These are phyloP conservation scores for Aureobasidium subglaciale DNA, from an alignment of 2,329 filamentous ascomycete genomes.

Conservation along the genomic window DNA sequence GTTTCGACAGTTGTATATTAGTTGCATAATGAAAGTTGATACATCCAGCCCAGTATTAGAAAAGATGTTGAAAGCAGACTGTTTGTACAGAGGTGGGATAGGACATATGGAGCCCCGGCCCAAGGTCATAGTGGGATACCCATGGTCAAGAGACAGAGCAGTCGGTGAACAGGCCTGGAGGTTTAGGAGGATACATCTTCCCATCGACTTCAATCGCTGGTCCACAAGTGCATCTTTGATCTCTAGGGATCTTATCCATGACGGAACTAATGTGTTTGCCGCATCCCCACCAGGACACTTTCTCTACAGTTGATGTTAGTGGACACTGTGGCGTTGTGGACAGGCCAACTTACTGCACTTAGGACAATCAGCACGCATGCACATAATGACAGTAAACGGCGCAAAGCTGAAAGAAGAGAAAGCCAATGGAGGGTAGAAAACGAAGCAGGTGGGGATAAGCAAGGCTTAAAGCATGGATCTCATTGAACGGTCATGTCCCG, in stretches of 20 bases:
- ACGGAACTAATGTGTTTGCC: constrained; percentile 50
- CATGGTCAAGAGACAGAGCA: constrained; percentile 2
- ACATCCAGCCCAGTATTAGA: background rate
- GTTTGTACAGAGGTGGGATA: too few relatives aligned
- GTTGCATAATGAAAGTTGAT: background rate
- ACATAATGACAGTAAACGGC: constrained; percentile 8
- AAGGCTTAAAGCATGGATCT: constrained; percentile 8
- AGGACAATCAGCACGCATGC: constrained; percentile 31
- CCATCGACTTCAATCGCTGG: constrained; percentile 53
- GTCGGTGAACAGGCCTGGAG: constrained; percentile 17
- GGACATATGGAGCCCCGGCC: too few relatives aligned
- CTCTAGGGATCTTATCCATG: constrained; percentile 49
- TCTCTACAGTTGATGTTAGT: background rate
- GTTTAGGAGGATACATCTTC: constrained; percentile 52
- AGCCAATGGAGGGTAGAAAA: background rate
- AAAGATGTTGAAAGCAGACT: background rate
- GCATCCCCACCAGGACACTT: constrained; percentile 11
- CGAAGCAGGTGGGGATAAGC: background rate
- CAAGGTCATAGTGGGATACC: too few relatives aligned
- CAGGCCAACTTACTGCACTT: constrained; percentile 29
- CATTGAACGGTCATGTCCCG: background rate
- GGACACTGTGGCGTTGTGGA: background rate
- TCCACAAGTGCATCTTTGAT: constrained; percentile 55
- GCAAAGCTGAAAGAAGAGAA: background rate
- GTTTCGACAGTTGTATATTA: background rate